Base-by-base conservation (phyloP, 2,329 filamentous ascomycete genomes). In the Raffaelea ambrosiae region DNA sequence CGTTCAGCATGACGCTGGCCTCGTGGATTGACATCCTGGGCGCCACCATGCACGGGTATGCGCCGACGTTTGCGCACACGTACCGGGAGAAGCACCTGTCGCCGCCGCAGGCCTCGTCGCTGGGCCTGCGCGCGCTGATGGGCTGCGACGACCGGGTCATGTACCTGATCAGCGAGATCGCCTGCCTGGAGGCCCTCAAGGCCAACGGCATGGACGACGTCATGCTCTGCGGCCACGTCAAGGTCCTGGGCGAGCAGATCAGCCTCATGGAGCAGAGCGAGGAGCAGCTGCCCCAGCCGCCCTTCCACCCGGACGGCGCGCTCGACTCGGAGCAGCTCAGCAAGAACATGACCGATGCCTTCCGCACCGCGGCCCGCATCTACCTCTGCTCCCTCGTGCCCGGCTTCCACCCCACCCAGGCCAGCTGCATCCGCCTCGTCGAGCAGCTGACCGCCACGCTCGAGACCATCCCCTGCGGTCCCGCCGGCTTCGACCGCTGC, bases 1-100 rank as follows among this genome's bases (percentile, higher is more conserved):
- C 88, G 11, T 96, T 96, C 78, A 95, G 90, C 76, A 96, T 96
- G 89, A 90, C 88, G 1, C 72, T 95, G 53, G 85, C 88, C 5
- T 76, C 89, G 10, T 97, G 93, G 93, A 95, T 97, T 59, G 93
- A 98, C 66, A 96, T 98, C 56, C 79, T 97, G 31, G 93, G 93
- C 53, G 84, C 90, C 2, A 95, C 90, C 10, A 95, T 98, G 83
- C 78, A 86, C 53, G 90, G 90, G 31, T 79, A 81, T 48, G 85
- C 88, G 10, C 93, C 93, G 8, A 79, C 80, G 9, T 97, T 96
- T 61, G 89, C 93, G 4, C 87, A 96, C 69, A 88, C 86, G n/a
- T 98, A 97, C 69, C 84, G 93, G 44, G 84, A 93, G 64, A 95
- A 96, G 74, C 88, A 95, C 64, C 78, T 95, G 45, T 86, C 87